Percentiles rank a stretch among this genome's conserved stretches.
Evolutionary conservation across 1,284 basidiomycete genomes (phyloP).

Genomic region (Naganishia liquefaciens): DNA sequence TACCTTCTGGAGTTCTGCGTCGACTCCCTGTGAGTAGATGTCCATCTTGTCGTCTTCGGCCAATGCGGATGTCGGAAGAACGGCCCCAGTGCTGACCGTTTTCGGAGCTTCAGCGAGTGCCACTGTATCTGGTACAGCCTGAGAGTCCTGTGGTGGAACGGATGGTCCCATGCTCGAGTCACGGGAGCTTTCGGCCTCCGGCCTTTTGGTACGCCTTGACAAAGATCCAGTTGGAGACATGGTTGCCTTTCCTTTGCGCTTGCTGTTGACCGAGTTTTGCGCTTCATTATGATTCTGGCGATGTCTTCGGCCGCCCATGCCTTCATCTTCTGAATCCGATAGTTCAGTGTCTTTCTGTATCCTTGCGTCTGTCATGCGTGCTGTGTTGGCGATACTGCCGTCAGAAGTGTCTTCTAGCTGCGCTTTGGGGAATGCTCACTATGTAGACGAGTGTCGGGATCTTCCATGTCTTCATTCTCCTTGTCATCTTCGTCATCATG

Average conservation of each 20-base stretch:
- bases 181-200: constrained; percentile 5
- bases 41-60: constrained; percentile 11
- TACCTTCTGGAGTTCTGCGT: constrained; percentile 24
- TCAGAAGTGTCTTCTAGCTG: neutral
- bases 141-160: neutral
- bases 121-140: neutral
- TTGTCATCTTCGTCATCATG: constrained; percentile 81
- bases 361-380: constrained; percentile 49
- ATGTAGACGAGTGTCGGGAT: constrained; percentile 71
- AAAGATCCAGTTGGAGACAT: constrained; percentile 22
- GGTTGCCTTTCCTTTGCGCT: constrained; percentile 27
- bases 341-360: constrained; percentile 49
- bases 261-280: constrained; percentile 19
- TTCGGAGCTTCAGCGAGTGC: neutral
- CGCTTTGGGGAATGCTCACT: constrained; percentile 50
- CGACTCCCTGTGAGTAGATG: constrained; percentile 30
- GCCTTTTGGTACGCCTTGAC: constrained; percentile 1
- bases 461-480: constrained; percentile 75
- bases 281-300: constrained; percentile 46
- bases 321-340: constrained; percentile 61
- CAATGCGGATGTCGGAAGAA: constrained; percentile 20
- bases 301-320: constrained; percentile 49
- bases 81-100: constrained; percentile 30
- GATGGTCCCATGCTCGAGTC: constrained; percentile 10
- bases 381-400: constrained; percentile 27